phyloP scores from a whole-genome alignment of 1,284 basidiomycete species.

The Leccinum fallax region DNA sequence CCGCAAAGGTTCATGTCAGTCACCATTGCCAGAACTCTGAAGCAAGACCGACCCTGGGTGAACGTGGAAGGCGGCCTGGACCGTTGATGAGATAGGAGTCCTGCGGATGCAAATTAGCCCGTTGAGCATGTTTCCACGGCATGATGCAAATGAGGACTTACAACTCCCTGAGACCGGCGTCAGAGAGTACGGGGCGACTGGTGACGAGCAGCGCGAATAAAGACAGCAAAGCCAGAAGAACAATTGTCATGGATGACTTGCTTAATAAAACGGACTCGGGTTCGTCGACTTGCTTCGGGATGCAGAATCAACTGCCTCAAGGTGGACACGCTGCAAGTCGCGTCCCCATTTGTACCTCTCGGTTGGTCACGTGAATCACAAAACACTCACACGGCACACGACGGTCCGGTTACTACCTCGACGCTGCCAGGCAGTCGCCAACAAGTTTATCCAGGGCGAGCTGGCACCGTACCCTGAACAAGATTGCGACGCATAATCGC shows the following conservation, averaged over 20 bases:
- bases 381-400: conserved; percentile 2
- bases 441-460: background rate
- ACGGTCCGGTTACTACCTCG: conserved; percentile 11
- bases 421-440: background rate
- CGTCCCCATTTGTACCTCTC: conserved; percentile 27
- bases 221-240: conserved; percentile 44
- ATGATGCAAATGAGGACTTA: conserved; percentile 25
- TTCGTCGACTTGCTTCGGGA: conserved; percentile 19
- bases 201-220: conserved; percentile 50
- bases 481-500: background rate
- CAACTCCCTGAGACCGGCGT: conserved; percentile 13
- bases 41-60: conserved; percentile 42
- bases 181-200: conserved; percentile 41
- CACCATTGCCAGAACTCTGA: background rate
- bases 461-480: background rate
- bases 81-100: conserved; percentile 22
- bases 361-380: conserved; percentile 25
- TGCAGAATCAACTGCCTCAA: conserved; percentile 30
- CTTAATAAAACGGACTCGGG: background rate
- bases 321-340: conserved; percentile 26
- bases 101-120: conserved; percentile 15
- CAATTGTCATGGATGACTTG: conserved; percentile 39
- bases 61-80: conserved; percentile 40
- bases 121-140: conserved; percentile 15
- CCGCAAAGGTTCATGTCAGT: conserved; percentile 14